Evolutionary conservation across 139 green algal genomes (phyloP), one percentile per base, ranked within the genome.

Genomic region (Auxenochlorella protothecoides): DNA sequence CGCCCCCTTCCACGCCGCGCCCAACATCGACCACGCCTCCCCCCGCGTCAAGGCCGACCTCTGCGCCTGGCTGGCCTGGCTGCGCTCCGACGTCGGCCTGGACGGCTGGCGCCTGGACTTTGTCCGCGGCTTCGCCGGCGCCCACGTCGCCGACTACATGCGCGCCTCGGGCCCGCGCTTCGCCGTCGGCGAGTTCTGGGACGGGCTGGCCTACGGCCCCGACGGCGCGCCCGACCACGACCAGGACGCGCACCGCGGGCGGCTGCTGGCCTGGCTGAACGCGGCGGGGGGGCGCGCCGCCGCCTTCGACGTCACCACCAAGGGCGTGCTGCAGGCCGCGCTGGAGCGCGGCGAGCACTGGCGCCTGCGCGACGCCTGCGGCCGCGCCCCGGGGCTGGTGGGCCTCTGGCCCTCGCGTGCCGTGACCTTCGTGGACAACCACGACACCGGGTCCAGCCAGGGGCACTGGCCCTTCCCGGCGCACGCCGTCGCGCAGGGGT

Each of bases 221-320:
- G 89, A 96, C 69, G 88, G 91, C n/a, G 88, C 96, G 73, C 89
- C 96, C 61, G 89, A 92, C 77, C 95, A 97, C 81, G 95, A 97
- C 86, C 93, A 97, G 85, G 83, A 96, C 76, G 62, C 73, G 11
- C 91, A 96, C 83, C 79, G 93, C 10, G 90, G 97, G 85, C 86
- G 89, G 71, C 96, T 84, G 44, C 80, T 96, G 68, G 89, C 96
- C 84, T 97, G 93, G 93, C 91, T 79, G 68, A 90, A 98, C 79
- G 68, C 73, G 8, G 96, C 92, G 6, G 92, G 91, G 4, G 92
- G 90, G 73, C 94, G 90, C 51, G 75, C 85, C 10, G 88, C 87
- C 3, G 93, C 92, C 54, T 98, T 98, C 77, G 93, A 98, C 84
- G 97, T 98, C 90, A 98, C 92, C 61, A 96, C 88, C 71, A 98